Evolutionary conservation across 441 rosid species (phyloP), one percentile per base, ranked within the genome.

Genomic region (Euphorbia schlechtendalii): DNA sequence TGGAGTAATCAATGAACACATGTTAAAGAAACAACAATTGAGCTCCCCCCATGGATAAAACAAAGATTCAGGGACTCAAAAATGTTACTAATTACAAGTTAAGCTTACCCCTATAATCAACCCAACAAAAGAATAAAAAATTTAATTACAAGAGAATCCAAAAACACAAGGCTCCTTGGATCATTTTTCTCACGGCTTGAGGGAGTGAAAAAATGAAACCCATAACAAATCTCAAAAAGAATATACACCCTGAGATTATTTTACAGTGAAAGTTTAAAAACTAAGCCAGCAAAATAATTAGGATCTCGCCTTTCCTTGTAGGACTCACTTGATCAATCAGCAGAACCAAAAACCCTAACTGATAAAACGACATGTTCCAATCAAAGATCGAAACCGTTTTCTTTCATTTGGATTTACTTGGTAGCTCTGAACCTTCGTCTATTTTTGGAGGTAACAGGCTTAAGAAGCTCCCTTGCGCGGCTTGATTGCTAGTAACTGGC

Each of bases 391-490:
- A n/a, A n/a, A n/a, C n/a, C n/a, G n/a, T n/a, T n/a, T n/a, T n/a
- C n/a, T 59, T 17, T 86, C 77, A 82, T 41, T 79, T 70, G 18
- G 75, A 70, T 79, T 67, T 74, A 14, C 69, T 67, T 54, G 78
- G 81, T 69, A 77, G 81, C 78, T 82, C 91, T 0, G 93, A 79
- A 66, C 71, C 82, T 76, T 87, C 90, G 2, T 87, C 90, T 15
- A 77, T 65, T 57, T 77, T 89, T 9, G 88, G 72, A 62, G 96
- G 92, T 82, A 87, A 73, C 53, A 83, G 85, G 55, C 82, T 82
- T 60, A 92, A 68, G 73, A 92, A 89, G 85, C 96, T 92, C 56
- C 94, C 98, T n/a, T 83, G 87, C 61, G 69, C 81, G 6, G 85
- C 74, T 72, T 82, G 83, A 65, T 76, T 74, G 53, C 81, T 74